Evolutionary conservation across 1,284 basidiomycete genomes (phyloP).

Genomic region (Termitomyces sp.): DNA sequence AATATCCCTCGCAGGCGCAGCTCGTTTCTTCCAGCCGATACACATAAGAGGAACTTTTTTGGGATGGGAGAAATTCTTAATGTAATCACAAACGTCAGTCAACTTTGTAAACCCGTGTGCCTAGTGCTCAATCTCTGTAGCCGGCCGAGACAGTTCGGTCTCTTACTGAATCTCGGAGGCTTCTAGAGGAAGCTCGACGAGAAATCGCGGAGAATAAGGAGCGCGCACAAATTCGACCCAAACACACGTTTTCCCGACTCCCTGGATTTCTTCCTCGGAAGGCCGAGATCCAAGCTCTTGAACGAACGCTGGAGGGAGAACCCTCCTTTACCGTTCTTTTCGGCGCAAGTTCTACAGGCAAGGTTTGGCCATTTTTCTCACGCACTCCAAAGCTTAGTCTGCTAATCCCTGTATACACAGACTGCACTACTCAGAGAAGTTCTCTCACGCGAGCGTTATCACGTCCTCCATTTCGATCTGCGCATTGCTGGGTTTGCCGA

Average conservation of each 20-base stretch:
- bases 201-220: slow-evolving; percentile 67
- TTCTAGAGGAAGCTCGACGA: slow-evolving; percentile 69
- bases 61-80: slow-evolving; percentile 73
- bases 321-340: slow-evolving; percentile 77
- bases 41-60: slow-evolving; percentile 67
- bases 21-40: slow-evolving; percentile 51
- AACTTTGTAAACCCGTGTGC: slow-evolving; percentile 12
- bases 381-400: background rate
- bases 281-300: slow-evolving; percentile 59
- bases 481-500: slow-evolving; percentile 82
- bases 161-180: slow-evolving; percentile 67
- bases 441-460: slow-evolving; percentile 59
- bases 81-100: slow-evolving; percentile 68
- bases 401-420: slow-evolving; percentile 29
- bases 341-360: slow-evolving; percentile 77
- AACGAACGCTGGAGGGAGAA: slow-evolving; percentile 60
- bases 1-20: slow-evolving; percentile 62
- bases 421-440: slow-evolving; percentile 76
- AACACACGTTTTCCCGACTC: slow-evolving; percentile 72
- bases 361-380: slow-evolving; percentile 38
- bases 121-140: slow-evolving; percentile 30
- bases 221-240: slow-evolving; percentile 60
- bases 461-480: slow-evolving; percentile 79
- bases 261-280: slow-evolving; percentile 69
- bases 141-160: slow-evolving; percentile 74